These are phyloP conservation scores for Lachancea waltii DNA, from an alignment of 805 yeast genomes.

Conservation along the genomic window DNA sequence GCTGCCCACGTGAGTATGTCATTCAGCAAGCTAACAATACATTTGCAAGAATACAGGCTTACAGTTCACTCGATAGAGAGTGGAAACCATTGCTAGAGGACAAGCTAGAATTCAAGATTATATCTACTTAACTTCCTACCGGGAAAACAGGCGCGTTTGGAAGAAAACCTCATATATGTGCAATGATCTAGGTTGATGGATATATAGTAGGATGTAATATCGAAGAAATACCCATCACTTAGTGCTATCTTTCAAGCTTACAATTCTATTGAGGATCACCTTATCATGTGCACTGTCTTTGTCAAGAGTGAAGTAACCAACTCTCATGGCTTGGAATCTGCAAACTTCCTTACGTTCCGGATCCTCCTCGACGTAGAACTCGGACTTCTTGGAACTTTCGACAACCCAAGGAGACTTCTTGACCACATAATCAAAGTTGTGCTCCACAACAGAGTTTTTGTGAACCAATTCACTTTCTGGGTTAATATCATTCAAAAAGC, in stretches of 20 bases:
- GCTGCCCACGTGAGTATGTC: too few relatives aligned
- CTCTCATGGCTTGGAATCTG: slow-evolving; percentile 95
- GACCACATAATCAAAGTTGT: slow-evolving; percentile 62
- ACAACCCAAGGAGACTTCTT: slow-evolving; percentile 70
- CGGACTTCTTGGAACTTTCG: slow-evolving; percentile 47
- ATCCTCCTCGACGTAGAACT: slow-evolving; percentile 67
- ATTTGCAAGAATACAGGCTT: too few relatives aligned
- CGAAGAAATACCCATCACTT: too few relatives aligned
- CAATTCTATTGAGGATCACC: slow-evolving; percentile 82
- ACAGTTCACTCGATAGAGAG: too few relatives aligned
- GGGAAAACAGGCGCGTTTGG: too few relatives aligned
- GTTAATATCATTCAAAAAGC: slow-evolving; percentile 79
- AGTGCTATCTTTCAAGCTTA: slow-evolving; percentile 75
- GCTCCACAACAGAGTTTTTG: slow-evolving; percentile 66
- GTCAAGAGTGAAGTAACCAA: slow-evolving; percentile 92
- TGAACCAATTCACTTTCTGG: slow-evolving; percentile 67
- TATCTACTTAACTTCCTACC: too few relatives aligned
- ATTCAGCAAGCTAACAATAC: too few relatives aligned
- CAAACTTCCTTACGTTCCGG: slow-evolving; percentile 65
- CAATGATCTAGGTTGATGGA: too few relatives aligned
- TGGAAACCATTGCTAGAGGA: too few relatives aligned
- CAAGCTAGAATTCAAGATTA: too few relatives aligned
- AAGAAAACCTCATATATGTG: too few relatives aligned
- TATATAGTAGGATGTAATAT: too few relatives aligned
- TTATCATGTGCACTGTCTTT: slow-evolving; percentile 57